A percentile compares a stretch with the other conserved stretches of the same genome.
These are phyloP conservation scores for Geotrichum reessii DNA, from an alignment of 1,139 yeast genomes.

Conservation along the genomic window DNA sequence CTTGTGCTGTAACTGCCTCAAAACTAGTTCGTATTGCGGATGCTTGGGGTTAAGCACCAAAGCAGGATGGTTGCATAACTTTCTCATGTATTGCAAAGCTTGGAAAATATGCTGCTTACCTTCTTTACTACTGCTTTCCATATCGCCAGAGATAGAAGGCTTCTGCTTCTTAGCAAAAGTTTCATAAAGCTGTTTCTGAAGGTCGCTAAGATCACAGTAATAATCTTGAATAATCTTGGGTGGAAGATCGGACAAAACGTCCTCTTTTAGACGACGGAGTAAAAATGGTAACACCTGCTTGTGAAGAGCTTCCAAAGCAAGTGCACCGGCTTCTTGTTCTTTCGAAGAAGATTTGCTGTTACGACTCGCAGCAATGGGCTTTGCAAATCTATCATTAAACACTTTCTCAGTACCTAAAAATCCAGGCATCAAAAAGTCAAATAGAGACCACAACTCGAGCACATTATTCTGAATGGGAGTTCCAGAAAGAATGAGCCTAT, in stretches of 20 bases:
- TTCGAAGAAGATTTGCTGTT: constrained; percentile 85
- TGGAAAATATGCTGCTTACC: constrained; percentile 93
- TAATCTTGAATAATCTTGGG: constrained; percentile 98
- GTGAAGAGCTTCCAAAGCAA: constrained; percentile 92
- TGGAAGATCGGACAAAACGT: constrained; percentile 90
- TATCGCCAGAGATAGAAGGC: constrained; percentile 59
- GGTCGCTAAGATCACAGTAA: constrained; percentile 88
- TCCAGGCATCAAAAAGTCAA: constrained; percentile 98
- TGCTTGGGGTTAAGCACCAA: constrained; percentile 80
- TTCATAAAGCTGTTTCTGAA: constrained; percentile 80
- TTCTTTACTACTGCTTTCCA: constrained; percentile 43
- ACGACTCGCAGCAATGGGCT: constrained; percentile 93
- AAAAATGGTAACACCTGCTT: constrained; percentile 95
- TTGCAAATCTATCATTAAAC: constrained; percentile 92
- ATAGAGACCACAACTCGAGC: constrained; percentile 91
- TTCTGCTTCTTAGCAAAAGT: constrained; percentile 91
- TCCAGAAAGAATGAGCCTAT: constrained; percentile 85
- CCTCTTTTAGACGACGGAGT: constrained; percentile 93
- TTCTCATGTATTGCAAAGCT: constrained; percentile 95
- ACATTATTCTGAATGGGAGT: constrained; percentile 98
- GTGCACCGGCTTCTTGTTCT: constrained; percentile 95
- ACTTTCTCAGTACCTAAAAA: constrained; percentile 92
- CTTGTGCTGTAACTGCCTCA: constrained; percentile 51
- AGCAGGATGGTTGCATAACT: constrained; percentile 94
- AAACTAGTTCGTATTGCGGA: constrained; percentile 72